Evolutionary conservation across 805 yeast species (phyloP).

Genomic region (Metschnikowia peoriensis): DNA sequence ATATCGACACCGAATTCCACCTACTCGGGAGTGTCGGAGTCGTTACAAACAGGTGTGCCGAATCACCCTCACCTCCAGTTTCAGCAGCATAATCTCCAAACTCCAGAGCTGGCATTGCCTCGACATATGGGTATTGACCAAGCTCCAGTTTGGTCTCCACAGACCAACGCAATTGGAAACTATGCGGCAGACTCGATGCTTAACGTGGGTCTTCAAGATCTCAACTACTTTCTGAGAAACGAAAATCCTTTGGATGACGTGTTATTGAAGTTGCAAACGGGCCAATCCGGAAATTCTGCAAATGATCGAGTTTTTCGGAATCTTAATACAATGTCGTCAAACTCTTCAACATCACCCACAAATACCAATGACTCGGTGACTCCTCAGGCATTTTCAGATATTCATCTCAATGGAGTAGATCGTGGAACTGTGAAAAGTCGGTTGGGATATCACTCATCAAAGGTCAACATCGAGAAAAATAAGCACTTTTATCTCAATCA

Average conservation of each 20-base stretch:
- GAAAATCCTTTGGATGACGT: slow-evolving; percentile 41
- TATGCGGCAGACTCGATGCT: slow-evolving; percentile 11
- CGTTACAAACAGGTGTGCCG: background rate
- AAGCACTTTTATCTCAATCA: slow-evolving; percentile 40
- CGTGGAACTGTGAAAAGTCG: slow-evolving; percentile 9
- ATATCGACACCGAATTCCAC: slow-evolving; percentile 1
- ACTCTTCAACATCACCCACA: slow-evolving; percentile 34
- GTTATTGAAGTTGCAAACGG: slow-evolving; percentile 18
- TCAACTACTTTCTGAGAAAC: slow-evolving; percentile 35
- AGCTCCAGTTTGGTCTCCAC: background rate
- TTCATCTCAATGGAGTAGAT: slow-evolving; percentile 7
- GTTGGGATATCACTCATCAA: slow-evolving; percentile 20
- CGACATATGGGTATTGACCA: background rate
- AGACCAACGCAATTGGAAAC: background rate
- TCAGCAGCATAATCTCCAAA: background rate
- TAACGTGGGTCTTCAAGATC: slow-evolving; percentile 32
- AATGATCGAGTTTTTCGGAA: slow-evolving; percentile 2
- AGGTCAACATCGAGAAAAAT: slow-evolving; percentile 25
- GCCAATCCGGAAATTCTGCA: background rate
- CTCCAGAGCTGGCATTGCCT: background rate
- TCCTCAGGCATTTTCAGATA: slow-evolving; percentile 16
- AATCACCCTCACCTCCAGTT: background rate
- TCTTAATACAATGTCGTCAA: slow-evolving; percentile 18
- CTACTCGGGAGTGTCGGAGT: background rate
- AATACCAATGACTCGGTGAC: slow-evolving; percentile 26